phyloP scores from a whole-genome alignment of 2,329 filamentous ascomycete species.

The Aspergillus ustus region DNA sequence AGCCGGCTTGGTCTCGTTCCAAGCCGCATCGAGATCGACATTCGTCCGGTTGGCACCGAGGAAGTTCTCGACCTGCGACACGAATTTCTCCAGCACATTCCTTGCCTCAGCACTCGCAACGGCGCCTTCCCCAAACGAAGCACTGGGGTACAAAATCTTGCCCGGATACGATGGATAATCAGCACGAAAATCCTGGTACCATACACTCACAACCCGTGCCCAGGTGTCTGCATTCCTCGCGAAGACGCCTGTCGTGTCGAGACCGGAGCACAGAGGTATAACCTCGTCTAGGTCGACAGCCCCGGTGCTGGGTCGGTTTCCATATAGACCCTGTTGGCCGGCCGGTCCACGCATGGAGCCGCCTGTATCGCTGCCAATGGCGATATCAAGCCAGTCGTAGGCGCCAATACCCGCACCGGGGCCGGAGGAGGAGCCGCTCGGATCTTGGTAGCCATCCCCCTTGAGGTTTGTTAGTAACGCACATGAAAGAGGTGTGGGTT shows the following conservation, averaged over 20 bases:
- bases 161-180: slow-evolving; percentile 30
- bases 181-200: slow-evolving; percentile 11
- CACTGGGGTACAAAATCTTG: slow-evolving; percentile 20
- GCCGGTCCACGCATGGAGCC: slow-evolving; percentile 36
- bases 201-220: slow-evolving; percentile 18
- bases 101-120: slow-evolving; percentile 28
- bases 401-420: slow-evolving; percentile 31
- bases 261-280: slow-evolving; percentile 44
- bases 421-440: slow-evolving; percentile 28
- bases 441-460: slow-evolving; percentile 40
- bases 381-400: slow-evolving; percentile 40
- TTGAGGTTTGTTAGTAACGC: background rate
- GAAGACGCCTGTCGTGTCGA: slow-evolving; percentile 53
- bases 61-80: slow-evolving; percentile 26
- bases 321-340: slow-evolving; percentile 43
- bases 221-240: slow-evolving; percentile 31
- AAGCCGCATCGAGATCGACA: slow-evolving; percentile 33
- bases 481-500: too few species aligned
- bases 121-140: slow-evolving; percentile 2
- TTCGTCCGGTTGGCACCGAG: slow-evolving; percentile 30
- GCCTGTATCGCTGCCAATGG: slow-evolving; percentile 31
- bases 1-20: slow-evolving; percentile 25
- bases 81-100: slow-evolving; percentile 18
- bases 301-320: slow-evolving; percentile 50
- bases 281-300: slow-evolving; percentile 49